Evolutionary conservation across 371 early-diverging fungal genomes (phyloP).

Genomic region (Cladochytrium tenue): DNA sequence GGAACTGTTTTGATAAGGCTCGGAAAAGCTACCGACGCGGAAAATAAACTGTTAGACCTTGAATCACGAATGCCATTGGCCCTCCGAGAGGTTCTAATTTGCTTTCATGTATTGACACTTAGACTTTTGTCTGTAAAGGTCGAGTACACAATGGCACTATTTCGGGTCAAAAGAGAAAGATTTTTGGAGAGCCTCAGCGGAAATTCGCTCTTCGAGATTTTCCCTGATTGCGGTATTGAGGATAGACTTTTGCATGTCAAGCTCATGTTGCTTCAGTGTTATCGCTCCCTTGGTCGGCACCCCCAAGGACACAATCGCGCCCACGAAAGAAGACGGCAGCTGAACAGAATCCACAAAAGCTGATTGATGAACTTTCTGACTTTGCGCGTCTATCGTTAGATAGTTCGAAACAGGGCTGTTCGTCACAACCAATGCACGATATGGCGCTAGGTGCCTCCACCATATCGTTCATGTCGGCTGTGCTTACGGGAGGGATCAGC

Average conservation of each 20-base stretch:
- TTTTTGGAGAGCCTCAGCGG: conserved; percentile 20
- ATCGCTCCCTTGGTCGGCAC: conserved; percentile 35
- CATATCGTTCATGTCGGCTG: conserved; percentile 29
- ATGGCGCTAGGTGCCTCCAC: conserved; percentile 19
- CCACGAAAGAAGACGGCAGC: conserved; percentile 7
- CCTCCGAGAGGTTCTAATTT: conserved; percentile 17
- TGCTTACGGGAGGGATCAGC: conserved; percentile 14
- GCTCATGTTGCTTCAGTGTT: conserved; percentile 17
- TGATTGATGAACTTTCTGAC: conserved; percentile 17
- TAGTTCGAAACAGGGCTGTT: conserved; percentile 12
- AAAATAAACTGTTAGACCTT: conserved; percentile 31
- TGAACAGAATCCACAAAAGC: conserved; percentile 11
- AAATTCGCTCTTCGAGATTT: conserved; percentile 35
- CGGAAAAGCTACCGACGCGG: conserved; percentile 34
- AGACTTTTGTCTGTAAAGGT: conserved; percentile 21
- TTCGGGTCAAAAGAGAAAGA: conserved; percentile 25
- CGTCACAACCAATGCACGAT: conserved; percentile 24
- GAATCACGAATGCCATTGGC: conserved; percentile 20
- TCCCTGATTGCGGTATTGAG: conserved; percentile 33
- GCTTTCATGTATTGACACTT: no score
- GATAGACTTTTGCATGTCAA: background rate
- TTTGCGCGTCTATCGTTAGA: conserved; percentile 12
- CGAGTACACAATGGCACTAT: conserved; percentile 22
- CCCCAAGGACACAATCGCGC: background rate
- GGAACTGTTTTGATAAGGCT: conserved; percentile 4